Evolutionary conservation across 2,329 filamentous ascomycete species (phyloP), one percentile per base, ranked within the genome.

Genomic region (Graphilbum ipis-grandicollis): DNA sequence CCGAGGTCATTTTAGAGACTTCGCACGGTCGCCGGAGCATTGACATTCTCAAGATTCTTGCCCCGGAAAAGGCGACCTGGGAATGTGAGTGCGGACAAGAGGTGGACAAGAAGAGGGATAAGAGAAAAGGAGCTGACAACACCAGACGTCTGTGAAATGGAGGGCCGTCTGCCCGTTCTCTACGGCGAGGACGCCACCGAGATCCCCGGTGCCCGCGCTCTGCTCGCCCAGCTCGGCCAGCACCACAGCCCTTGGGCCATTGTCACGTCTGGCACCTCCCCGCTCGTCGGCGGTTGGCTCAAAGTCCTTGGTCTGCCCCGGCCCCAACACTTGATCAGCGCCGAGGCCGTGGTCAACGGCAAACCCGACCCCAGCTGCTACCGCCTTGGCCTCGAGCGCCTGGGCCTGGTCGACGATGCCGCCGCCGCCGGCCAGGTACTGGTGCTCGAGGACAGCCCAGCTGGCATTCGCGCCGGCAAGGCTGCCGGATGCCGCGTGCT

Each of bases 11-110:
- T 48, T 68, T 96, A 19, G 70, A 83, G 49, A 93, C 84, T 9
- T 93, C 85, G 5, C 90, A 98, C 57, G 90, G 90, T 43, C 74
- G 88, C 41, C 67, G 90, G 40, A 84, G 76, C 46, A 93, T 96
- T 50, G 90, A 98, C 49, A 75, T 80, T 3, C 66, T 98, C 40
- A 71, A 71, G 53, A 62, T 86, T 21, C 71, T 93, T 40, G 77
- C 82, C 43, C 80, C 84, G 14, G 75, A 81, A 47, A 83, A 84
- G 53, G 90, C 90, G 31, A 94, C 79, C 48, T 88, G 81, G 84
- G 84, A 93, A 45, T 93, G 84, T 92, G 59, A 60, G 81, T 71
- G 13, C 14, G 14, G 18, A 23, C 5, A 9, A 17, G n/a, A n/a
- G n/a, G n/a, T n/a, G n/a, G n/a, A 21, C 5, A 6, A 12, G 8